Conservation (phyloP, 1,284 basidiomycete species). For the Moesziomyces sp. region DNA sequence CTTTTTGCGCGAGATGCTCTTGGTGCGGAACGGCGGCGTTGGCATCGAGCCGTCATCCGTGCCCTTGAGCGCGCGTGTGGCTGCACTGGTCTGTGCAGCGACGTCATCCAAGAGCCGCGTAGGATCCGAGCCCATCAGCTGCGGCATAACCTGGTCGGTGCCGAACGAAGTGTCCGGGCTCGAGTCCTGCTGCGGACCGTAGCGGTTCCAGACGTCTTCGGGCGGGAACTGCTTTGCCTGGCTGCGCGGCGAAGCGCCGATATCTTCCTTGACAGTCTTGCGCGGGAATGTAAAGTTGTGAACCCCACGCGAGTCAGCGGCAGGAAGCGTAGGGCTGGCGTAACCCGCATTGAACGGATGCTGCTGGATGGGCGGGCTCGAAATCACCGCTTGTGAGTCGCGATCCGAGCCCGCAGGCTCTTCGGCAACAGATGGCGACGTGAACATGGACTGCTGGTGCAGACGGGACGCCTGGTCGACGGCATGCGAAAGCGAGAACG, state of each 20-base stretch:
- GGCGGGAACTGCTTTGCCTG: conserved; percentile 17
- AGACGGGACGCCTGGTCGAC: conserved; percentile 34
- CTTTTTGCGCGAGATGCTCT: conserved; percentile 52
- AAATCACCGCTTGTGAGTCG: conserved; percentile 11
- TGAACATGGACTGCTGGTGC: conserved; percentile 12
- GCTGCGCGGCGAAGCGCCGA: conserved; percentile 21
- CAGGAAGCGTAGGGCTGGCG: conserved; percentile 11
- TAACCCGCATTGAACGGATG: conserved; percentile 37
- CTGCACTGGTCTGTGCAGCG: conserved; percentile 56
- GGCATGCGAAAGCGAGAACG: conserved; percentile 46
- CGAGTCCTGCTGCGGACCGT: conserved; percentile 24
- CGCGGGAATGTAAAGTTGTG: conserved; percentile 19
- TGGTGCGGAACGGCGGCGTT: conserved; percentile 40
- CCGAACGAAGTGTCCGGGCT: conserved; percentile 10
- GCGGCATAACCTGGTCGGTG: conserved; percentile 3
- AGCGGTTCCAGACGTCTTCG: conserved; percentile 33
- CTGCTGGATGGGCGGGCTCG: conserved; percentile 13
- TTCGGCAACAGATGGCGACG: conserved; percentile 11
- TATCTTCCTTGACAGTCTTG: conserved; percentile 1
- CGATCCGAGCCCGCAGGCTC: conserved; percentile 8
- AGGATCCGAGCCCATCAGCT: conserved; percentile 10
- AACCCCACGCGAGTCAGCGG: not conserved
- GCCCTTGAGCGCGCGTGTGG: conserved; percentile 59
- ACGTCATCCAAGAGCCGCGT: conserved; percentile 50
- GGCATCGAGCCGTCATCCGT: conserved; percentile 28